These are phyloP conservation scores for Rhododendron henanense DNA, from an alignment of 148 eudicot species.

Conservation along the genomic window DNA sequence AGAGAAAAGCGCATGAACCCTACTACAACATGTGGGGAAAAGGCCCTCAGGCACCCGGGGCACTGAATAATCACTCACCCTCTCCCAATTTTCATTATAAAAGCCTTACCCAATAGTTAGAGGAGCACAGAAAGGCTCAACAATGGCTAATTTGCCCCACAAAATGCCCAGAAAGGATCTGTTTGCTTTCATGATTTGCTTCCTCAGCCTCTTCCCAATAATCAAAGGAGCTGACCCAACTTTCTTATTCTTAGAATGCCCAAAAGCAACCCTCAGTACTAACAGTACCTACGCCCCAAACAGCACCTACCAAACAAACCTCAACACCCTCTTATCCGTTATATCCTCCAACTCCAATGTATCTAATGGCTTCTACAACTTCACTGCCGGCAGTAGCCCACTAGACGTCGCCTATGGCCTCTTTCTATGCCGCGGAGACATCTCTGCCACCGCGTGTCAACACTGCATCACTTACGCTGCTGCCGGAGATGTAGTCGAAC, in stretches of 20 bases:
- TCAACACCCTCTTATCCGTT: slow-evolving; percentile 8
- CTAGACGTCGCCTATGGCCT: slow-evolving; percentile 18
- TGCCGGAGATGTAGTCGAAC: not conserved
- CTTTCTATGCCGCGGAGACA: slow-evolving; percentile 29
- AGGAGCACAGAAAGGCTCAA: too few relatives aligned
- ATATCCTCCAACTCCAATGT: not conserved
- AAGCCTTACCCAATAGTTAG: too few relatives aligned
- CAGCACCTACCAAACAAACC: slow-evolving; percentile 2
- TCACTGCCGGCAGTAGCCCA: not conserved
- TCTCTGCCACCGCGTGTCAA: not conserved
- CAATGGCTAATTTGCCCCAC: too few relatives aligned
- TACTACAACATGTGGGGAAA: too few relatives aligned
- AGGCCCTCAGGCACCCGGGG: too few relatives aligned
- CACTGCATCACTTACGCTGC: slow-evolving; percentile 26
- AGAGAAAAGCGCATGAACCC: too few relatives aligned
- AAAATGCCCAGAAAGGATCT: too few relatives aligned
- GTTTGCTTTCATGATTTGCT: too few relatives aligned
- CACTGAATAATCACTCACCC: too few relatives aligned
- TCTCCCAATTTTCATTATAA: too few relatives aligned
- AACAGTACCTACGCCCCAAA: not conserved
- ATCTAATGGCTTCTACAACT: not conserved
- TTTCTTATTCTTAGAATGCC: not conserved
- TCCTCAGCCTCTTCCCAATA: too few relatives aligned
- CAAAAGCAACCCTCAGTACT: not conserved
- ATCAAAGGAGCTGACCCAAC: too few relatives aligned